phyloP scores from a whole-genome alignment of 2,329 filamentous ascomycete species.

The Pleoardoris graminearum region DNA sequence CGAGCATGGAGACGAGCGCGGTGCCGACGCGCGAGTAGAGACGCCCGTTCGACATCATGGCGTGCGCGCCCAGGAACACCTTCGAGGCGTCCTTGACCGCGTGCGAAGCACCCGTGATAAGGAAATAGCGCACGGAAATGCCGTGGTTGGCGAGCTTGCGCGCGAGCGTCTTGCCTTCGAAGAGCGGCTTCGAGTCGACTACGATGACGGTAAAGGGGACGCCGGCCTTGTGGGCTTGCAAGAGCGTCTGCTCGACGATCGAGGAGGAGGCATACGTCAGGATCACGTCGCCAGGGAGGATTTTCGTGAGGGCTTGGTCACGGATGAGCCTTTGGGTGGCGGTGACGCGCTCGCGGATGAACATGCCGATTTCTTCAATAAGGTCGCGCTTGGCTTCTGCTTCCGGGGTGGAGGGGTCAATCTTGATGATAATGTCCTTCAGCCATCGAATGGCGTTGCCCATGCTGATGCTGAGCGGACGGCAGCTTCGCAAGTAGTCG shows the following conservation, averaged over 20 bases:
- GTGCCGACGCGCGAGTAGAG: conserved; percentile 89
- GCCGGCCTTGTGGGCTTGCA: conserved; percentile 69
- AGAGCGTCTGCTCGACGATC: conserved; percentile 80
- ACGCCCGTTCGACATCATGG: conserved; percentile 92
- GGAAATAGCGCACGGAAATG: conserved; percentile 77
- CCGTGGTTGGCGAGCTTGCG: conserved; percentile 70
- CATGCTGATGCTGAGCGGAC: conserved; percentile 96
- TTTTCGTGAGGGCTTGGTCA: conserved; percentile 72
- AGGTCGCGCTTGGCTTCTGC: conserved; percentile 78
- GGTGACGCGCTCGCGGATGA: conserved; percentile 87
- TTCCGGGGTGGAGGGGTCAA: conserved; percentile 85
- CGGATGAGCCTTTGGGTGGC: conserved; percentile 87
- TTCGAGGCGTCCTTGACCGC: conserved; percentile 72
- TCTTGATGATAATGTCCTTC: conserved; percentile 85
- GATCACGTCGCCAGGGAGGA: conserved; percentile 78
- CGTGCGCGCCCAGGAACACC: conserved; percentile 81
- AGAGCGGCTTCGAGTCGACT: conserved; percentile 74
- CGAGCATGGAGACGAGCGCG: conserved; percentile 81
- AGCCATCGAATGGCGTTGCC: conserved; percentile 95
- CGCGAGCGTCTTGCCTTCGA: conserved; percentile 72
- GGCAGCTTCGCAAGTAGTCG: conserved; percentile 87
- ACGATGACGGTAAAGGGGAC: conserved; percentile 82
- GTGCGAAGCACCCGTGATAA: conserved; percentile 76
- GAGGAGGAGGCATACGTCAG: conserved; percentile 86
- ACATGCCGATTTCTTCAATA: conserved; percentile 79